These are phyloP conservation scores for Stylosanthes scabra DNA, from an alignment of 331 rosid species.

Conservation along the genomic window DNA sequence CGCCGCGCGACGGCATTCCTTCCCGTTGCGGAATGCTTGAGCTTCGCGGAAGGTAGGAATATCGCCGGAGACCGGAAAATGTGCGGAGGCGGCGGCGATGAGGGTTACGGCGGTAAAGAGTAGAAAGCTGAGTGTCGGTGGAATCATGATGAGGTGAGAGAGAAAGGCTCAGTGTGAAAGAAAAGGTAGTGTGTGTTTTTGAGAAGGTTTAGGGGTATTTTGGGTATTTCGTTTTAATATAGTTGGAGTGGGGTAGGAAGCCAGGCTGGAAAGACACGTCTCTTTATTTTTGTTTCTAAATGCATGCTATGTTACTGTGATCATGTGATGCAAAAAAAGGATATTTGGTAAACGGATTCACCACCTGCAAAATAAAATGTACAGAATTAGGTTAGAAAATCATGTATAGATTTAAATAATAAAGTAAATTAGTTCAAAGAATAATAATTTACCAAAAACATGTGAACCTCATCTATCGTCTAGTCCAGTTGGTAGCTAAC, in stretches of 20 bases:
- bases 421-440: slow-evolving; percentile 39
- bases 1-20: slow-evolving; percentile 53
- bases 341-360: slow-evolving; percentile 95
- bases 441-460: neutral
- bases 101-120: slow-evolving; percentile 19
- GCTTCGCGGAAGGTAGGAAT: slow-evolving; percentile 77
- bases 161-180: no score
- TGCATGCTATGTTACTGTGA: neutral
- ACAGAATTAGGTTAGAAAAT: slow-evolving; percentile 31
- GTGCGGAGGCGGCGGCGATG: neutral
- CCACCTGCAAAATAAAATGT: slow-evolving; percentile 72
- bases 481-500: neutral
- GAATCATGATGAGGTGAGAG: slow-evolving; percentile 43
- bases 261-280: slow-evolving; percentile 70
- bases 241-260: slow-evolving; percentile 25
- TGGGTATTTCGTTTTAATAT: neutral
- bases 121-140: slow-evolving; percentile 43
- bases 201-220: slow-evolving; percentile 34
- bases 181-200: neutral
- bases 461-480: neutral
- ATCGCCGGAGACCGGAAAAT: slow-evolving; percentile 22
- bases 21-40: slow-evolving; percentile 87
- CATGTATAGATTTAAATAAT: neutral
- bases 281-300: slow-evolving; percentile 6
- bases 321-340: slow-evolving; percentile 57